These are phyloP conservation scores for Backusella mclennaniae DNA, from an alignment of 192 early-diverging fungal species.

Conservation along the genomic window DNA sequence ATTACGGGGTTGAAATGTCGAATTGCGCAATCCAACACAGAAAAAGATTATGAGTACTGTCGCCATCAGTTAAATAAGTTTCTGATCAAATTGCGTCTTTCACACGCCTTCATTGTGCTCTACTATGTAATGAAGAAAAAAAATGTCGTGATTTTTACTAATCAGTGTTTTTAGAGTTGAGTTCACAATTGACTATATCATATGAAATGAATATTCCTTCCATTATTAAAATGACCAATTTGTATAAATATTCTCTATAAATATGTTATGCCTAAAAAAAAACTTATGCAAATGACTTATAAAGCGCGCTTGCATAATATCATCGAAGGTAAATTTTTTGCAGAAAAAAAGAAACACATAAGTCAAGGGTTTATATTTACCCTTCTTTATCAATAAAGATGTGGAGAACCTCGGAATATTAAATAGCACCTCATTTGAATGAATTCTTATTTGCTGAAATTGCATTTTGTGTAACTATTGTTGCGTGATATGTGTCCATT, in stretches of 20 bases:
- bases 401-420: background rate
- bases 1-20: background rate
- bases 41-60: background rate
- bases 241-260: background rate
- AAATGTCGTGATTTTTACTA: background rate
- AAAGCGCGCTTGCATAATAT: background rate
- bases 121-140: background rate
- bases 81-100: slow-evolving; percentile 2
- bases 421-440: background rate
- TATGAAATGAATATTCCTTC: background rate
- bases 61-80: background rate
- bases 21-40: slow-evolving; percentile 1
- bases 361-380: background rate
- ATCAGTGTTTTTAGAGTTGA: background rate
- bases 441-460: background rate
- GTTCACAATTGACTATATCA: background rate
- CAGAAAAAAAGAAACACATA: background rate
- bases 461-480: background rate
- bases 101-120: background rate
- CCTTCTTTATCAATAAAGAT: background rate
- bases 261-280: background rate
- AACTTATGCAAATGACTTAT: background rate
- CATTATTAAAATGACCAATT: background rate
- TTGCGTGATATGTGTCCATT: background rate
- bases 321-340: background rate